Base-by-base conservation (phyloP, 208 protist genomes). In the Crithidia expoeki region DNA sequence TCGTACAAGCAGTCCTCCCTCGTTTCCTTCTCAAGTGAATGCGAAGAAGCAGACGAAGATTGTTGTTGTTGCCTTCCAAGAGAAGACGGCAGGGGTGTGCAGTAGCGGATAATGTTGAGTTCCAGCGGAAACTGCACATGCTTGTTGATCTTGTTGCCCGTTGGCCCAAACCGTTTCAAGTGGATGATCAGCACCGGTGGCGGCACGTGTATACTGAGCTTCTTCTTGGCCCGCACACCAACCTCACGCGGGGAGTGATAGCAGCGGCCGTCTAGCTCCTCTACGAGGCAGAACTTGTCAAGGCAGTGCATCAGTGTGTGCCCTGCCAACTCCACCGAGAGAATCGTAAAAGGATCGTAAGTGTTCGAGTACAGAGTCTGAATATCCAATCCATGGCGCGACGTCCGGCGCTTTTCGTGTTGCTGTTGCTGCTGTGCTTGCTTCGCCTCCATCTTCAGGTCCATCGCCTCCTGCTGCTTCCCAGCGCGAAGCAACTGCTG, bases 161-260 rank as follows among this genome's bases (percentile, higher is more conserved):
- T 86, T 10, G 56, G 76, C 4, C 75, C 79, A 68, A 97, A 97
- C 11, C 94, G 92, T 80, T 97, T 97, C 28, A 96, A 64, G 47
- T 97, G 92, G 44, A 97, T 85, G 27, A 93, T 83, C 47, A 97
- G 76, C 51, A 97, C 88, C 9, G 83, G 70, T 12, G 94, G 94
- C 16, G 88, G 77, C 27, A 87, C 70, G 73, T 96, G 89, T 59
- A 97, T 83, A 38, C 61, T 72, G 42, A 96, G 86, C 72, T 89
- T 86, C 59, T 96, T 96, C 23, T 66, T 87, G 12, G 92, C 94
- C 2, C 70, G 68, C 40, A 96, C 90, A n/a, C 70, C 77, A 19
- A 93, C 90, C 17, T 86, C 84, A 33, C 92, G 81, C 14, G 92
- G 92, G 47, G 81, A 88, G 30, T 76, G 72, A 71, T 96, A 96